Base-by-base conservation (phyloP, 495 filamentous ascomycete species). In the Cudoniella acicularis region DNA sequence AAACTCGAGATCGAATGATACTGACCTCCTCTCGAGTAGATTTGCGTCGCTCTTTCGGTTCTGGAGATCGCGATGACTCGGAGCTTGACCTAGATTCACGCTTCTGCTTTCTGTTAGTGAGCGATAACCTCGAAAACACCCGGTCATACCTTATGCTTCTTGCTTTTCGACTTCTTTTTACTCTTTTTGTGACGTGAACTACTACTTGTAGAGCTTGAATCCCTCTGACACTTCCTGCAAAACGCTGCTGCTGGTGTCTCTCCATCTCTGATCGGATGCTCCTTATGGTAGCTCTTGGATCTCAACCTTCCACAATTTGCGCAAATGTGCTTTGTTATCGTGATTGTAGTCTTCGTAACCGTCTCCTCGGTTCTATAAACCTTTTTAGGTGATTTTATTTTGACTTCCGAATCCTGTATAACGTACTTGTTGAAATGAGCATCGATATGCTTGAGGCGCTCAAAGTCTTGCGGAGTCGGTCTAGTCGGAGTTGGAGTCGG, bases 281-380 rank as follows among this genome's bases (percentile, higher is more conserved):
- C 57, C 0, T 59, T 10, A 21, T 70, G 66, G 43, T 69, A 72
- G 18, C 55, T 59, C 21, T 55, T 49, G 0, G 70, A 71, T 17
- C 66, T 61, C 13, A 66, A 40, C 22, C 53, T 60, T 36, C 66
- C 67, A 59, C 72, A 75, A 16, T 54, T 52, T 3, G 56, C 65
- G 56, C 72, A 75, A 20, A 69, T 47, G 60, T 71, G 69, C 22
- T 63, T 64, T 17, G 56, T 55, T 2, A 68, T 46, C 36, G 62
- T 54, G n/a, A 61, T 54, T 10, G 61, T 54, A 23, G 64, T 56
- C 25, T 51, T 51, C 11, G n/a, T n/a, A n/a, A n/a, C n/a, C n/a
- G 16, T 18, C 27, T 36, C 41, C n/a, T 27, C 49, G 17, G n/a
- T 17, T 8, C n/a, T 41, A 21, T 46, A 47, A 16, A 13, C 3